phyloP scores from a whole-genome alignment of 768 basidiomycete genomes.

The Terana coerulea region DNA sequence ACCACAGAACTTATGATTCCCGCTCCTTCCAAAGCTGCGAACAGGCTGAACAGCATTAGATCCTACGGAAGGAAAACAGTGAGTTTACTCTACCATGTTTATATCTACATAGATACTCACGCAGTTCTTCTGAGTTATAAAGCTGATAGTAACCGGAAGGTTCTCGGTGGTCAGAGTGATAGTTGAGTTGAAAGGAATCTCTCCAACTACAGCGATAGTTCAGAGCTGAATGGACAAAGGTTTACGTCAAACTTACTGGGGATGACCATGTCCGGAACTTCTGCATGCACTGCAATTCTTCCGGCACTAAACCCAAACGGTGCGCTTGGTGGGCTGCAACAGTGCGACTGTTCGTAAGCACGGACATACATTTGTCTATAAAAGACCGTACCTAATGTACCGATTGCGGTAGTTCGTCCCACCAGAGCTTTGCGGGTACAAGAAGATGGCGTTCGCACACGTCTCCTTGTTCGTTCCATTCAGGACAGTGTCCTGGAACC shows the following conservation, averaged over 20 bases:
- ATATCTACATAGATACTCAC: conserved; percentile 12
- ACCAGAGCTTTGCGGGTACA: conserved; percentile 27
- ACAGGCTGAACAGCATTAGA: conserved; percentile 26
- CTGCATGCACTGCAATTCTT: conserved; percentile 21
- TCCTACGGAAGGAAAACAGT: conserved; percentile 12
- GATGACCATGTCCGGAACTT: conserved; percentile 27
- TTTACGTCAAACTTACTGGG: conserved; percentile 18
- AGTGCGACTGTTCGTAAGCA: neutral
- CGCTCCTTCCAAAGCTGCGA: conserved; percentile 22
- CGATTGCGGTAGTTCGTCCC: conserved; percentile 21
- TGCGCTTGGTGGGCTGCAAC: conserved; percentile 17
- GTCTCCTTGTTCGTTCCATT: conserved; percentile 11
- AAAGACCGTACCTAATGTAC: conserved; percentile 18
- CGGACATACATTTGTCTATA: too few relatives aligned
- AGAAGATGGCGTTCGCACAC: conserved; percentile 25
- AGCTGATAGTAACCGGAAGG: conserved; percentile 27
- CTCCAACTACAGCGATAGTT: conserved; percentile 18
- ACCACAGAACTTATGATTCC: conserved; percentile 9
- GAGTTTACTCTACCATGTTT: neutral
- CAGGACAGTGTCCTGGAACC: conserved; percentile 22
- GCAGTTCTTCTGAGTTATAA: conserved; percentile 25
- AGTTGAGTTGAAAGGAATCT: conserved; percentile 25
- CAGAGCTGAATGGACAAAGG: neutral
- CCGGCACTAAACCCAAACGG: conserved; percentile 21
- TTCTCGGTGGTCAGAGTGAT: conserved; percentile 23